A percentile compares a stretch with the other conserved stretches of the same genome.
phyloP scores from a whole-genome alignment of 148 eudicot species.

The Rhododendron williamsianum region DNA sequence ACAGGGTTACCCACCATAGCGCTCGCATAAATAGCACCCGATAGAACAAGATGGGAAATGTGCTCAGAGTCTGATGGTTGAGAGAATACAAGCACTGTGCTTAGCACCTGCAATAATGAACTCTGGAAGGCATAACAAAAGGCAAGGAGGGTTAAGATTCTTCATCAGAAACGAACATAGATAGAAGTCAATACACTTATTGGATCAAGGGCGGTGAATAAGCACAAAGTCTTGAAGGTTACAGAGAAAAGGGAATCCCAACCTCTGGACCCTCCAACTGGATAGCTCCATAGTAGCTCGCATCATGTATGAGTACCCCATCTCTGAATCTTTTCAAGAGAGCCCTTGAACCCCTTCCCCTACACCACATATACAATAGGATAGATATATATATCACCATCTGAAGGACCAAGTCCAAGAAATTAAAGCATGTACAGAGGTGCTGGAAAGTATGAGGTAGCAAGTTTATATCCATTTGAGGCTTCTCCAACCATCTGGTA shows the following conservation, averaged over 20 bases:
- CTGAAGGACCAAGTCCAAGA: not conserved
- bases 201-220: not conserved
- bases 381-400: not conserved
- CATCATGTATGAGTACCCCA: slow-evolving; percentile 81
- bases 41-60: slow-evolving; percentile 25
- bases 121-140: slow-evolving; percentile 38
- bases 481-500: not conserved
- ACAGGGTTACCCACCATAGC: slow-evolving; percentile 59
- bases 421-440: not conserved
- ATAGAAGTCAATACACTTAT: not conserved
- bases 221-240: slow-evolving; percentile 9
- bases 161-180: not conserved
- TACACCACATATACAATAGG: slow-evolving; percentile 21
- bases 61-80: slow-evolving; percentile 31
- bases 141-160: not conserved
- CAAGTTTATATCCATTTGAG: not conserved
- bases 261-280: slow-evolving; percentile 85
- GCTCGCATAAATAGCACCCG: slow-evolving; percentile 49
- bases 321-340: slow-evolving; percentile 60
- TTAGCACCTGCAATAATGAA: slow-evolving; percentile 42
- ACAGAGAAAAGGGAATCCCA: slow-evolving; percentile 27
- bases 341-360: slow-evolving; percentile 92
- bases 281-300: slow-evolving; percentile 62
- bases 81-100: slow-evolving; percentile 42
- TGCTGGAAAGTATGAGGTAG: not conserved